Percentiles rank a stretch among this genome's conserved stretches.
These are phyloP conservation scores for Pleurotus tuber-regium DNA, from an alignment of 768 basidiomycete species.

Conservation along the genomic window DNA sequence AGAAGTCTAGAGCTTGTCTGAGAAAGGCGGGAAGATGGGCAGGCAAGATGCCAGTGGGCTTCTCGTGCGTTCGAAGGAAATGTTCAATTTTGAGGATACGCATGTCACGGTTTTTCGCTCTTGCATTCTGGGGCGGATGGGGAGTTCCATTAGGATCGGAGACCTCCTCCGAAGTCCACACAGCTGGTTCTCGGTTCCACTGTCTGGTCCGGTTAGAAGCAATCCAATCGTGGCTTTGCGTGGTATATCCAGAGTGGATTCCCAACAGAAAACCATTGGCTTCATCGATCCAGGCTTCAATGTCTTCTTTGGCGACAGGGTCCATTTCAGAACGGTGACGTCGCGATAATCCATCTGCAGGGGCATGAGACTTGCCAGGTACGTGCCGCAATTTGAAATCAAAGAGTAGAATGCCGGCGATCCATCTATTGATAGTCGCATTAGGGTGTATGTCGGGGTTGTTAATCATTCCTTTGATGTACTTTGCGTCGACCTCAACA, in stretches of 20 bases:
- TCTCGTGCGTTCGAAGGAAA: conserved; percentile 11
- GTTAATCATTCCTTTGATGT: conserved; percentile 23
- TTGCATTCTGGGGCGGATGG: conserved; percentile 4
- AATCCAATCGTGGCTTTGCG: not conserved
- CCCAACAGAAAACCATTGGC: not conserved
- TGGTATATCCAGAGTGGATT: not conserved
- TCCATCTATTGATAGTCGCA: conserved; percentile 36
- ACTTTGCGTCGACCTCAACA: conserved; percentile 15
- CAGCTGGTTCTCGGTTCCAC: too few relatives aligned
- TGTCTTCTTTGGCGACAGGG: conserved; percentile 12
- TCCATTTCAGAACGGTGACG: conserved; percentile 8
- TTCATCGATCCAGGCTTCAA: conserved; percentile 24
- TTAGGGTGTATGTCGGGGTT: conserved; percentile 22
- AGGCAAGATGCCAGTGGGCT: not conserved
- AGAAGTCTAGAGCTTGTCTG: conserved; percentile 14
- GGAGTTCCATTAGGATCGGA: not conserved
- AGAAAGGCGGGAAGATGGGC: conserved; percentile 3
- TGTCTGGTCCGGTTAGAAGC: not conserved
- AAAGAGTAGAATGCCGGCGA: conserved; percentile 35
- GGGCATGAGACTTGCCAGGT: conserved; percentile 18
- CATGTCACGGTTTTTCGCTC: conserved; percentile 8
- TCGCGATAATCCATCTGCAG: conserved; percentile 21
- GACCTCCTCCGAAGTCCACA: too few relatives aligned
- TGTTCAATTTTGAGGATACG: conserved; percentile 9
- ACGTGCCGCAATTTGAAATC: conserved; percentile 35